These are phyloP conservation scores for Trypanosoma cruzi DNA, from an alignment of 208 protist species.

Conservation along the genomic window DNA sequence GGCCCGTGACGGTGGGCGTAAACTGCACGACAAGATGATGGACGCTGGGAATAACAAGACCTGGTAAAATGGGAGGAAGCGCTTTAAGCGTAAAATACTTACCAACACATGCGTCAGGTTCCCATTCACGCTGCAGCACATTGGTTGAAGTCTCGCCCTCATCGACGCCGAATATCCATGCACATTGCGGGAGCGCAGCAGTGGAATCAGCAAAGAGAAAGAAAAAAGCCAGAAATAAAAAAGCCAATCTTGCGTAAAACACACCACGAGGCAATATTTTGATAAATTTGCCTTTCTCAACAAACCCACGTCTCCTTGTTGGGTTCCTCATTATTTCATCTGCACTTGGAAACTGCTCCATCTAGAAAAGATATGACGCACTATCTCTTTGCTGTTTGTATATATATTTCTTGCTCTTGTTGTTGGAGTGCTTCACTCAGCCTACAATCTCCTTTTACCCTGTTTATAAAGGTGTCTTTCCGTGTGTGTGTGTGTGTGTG, in stretches of 20 bases:
- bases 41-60: slow-evolving; percentile 13
- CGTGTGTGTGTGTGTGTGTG: no score
- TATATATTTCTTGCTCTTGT: background rate
- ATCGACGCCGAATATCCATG: slow-evolving; percentile 36
- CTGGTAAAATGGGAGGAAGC: background rate
- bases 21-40: slow-evolving; percentile 34
- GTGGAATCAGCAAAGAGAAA: background rate
- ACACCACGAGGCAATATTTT: background rate
- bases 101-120: slow-evolving; percentile 10
- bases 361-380: background rate
- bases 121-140: slow-evolving; percentile 12
- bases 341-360: background rate
- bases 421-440: no score
- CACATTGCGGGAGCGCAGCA: slow-evolving; percentile 22
- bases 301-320: background rate
- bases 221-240: background rate
- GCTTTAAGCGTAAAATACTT: slow-evolving; percentile 14
- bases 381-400: background rate
- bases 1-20: slow-evolving; percentile 36
- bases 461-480: no score
- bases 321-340: background rate
- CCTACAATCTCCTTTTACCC: background rate
- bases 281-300: background rate
- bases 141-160: slow-evolving; percentile 31
- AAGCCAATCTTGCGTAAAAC: background rate